phyloP scores from a whole-genome alignment of 345 rosid species.

The Gossypium turneri region DNA sequence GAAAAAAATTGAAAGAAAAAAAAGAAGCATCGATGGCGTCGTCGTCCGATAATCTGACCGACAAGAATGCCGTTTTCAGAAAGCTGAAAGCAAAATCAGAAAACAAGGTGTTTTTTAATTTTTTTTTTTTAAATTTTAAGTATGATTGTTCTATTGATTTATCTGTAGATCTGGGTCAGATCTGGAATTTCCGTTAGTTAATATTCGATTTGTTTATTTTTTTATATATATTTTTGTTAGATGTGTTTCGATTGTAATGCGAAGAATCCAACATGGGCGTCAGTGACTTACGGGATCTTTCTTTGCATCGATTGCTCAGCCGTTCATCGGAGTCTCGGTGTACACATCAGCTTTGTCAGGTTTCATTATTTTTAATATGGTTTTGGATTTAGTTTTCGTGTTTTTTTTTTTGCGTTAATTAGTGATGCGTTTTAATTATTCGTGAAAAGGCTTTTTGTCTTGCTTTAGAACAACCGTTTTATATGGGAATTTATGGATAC shows the following conservation, averaged over 20 bases:
- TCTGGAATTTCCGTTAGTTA: slow-evolving; percentile 26
- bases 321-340: slow-evolving; percentile 93
- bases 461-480: background rate
- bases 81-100: slow-evolving; percentile 89
- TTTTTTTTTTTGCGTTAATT: background rate
- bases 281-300: slow-evolving; percentile 96
- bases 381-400: background rate
- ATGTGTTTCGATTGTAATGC: slow-evolving; percentile 98
- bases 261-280: slow-evolving; percentile 97
- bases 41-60: slow-evolving; percentile 54
- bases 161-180: slow-evolving; percentile 38
- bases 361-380: slow-evolving; percentile 13
- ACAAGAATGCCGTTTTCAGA: slow-evolving; percentile 71
- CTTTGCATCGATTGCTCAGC: slow-evolving; percentile 99
- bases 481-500: background rate
- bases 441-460: background rate
- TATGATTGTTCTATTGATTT: background rate
- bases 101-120: slow-evolving; percentile 56
- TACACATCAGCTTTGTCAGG: slow-evolving; percentile 98
- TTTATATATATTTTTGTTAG: slow-evolving; percentile 30
- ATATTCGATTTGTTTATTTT: slow-evolving; percentile 19
- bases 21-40: slow-evolving; percentile 51
- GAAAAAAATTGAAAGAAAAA: background rate
- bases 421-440: background rate
- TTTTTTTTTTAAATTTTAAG: background rate